Percentiles rank a stretch among this genome's conserved stretches.
phyloP scores from a whole-genome alignment of 352 stramenopile species.

The Globisporangium cystogenes region DNA sequence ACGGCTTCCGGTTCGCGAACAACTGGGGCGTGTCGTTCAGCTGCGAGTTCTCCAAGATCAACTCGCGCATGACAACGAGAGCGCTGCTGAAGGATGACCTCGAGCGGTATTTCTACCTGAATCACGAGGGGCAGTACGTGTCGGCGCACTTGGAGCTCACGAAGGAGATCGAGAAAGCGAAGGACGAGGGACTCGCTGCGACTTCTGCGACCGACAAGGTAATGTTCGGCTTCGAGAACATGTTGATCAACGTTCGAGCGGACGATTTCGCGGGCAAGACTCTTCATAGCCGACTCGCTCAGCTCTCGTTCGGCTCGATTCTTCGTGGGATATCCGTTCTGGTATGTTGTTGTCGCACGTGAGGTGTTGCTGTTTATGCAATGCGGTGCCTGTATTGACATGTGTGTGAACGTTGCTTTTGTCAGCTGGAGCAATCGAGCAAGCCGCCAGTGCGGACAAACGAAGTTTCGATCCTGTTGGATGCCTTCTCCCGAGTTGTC shows the following conservation, averaged over 20 bases:
- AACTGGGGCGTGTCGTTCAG: slow-evolving; percentile 59
- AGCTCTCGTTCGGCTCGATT: slow-evolving; percentile 49
- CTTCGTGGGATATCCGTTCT: slow-evolving; percentile 52
- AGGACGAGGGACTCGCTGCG: slow-evolving; percentile 27
- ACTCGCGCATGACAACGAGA: slow-evolving; percentile 48
- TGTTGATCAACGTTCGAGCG: slow-evolving; percentile 65
- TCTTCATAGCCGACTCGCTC: slow-evolving; percentile 39
- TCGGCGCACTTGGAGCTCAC: slow-evolving; percentile 38
- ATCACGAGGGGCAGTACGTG: slow-evolving; percentile 63
- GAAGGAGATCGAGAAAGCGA: slow-evolving; percentile 62
- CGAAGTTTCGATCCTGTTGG: slow-evolving; percentile 62
- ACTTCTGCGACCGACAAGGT: slow-evolving; percentile 50
- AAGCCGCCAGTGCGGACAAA: slow-evolving; percentile 59
- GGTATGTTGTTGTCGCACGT: slow-evolving; percentile 26
- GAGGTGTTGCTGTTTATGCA: background rate
- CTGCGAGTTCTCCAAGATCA: slow-evolving; percentile 63
- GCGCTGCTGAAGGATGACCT: slow-evolving; percentile 42
- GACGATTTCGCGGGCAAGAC: slow-evolving; percentile 48
- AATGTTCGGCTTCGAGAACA: slow-evolving; percentile 65
- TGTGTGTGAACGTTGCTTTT: slow-evolving; percentile 1
- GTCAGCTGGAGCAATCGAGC: slow-evolving; percentile 54
- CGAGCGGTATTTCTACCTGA: slow-evolving; percentile 48
- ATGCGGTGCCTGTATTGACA: background rate
- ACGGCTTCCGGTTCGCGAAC: slow-evolving; percentile 56
- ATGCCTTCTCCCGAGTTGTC: slow-evolving; percentile 66